Evolutionary conservation across 345 rosid genomes (phyloP).

Genomic region (Durio zibethinus): DNA sequence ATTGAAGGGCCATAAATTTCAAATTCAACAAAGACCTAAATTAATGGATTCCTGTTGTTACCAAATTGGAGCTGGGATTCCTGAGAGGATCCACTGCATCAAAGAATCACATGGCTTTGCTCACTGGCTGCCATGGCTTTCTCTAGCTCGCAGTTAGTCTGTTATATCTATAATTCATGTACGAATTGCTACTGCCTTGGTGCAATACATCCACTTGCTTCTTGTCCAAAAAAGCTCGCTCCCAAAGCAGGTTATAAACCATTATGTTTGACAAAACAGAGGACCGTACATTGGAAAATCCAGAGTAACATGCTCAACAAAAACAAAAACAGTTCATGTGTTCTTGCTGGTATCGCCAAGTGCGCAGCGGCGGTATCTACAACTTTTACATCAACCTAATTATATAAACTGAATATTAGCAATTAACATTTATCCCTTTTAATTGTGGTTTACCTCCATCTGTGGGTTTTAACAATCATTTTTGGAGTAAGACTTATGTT

Average conservation of each 20-base stretch:
- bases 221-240: neutral
- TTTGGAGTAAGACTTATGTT: no score
- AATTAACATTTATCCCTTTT: no score
- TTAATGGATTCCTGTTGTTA: neutral
- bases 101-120: conserved; percentile 7
- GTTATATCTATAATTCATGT: neutral
- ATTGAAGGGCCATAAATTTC: neutral
- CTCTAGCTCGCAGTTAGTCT: neutral
- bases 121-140: neutral
- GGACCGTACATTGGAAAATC: conserved; percentile 10
- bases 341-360: neutral
- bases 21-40: neutral
- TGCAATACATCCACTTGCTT: neutral
- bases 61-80: no score
- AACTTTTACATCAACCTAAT: no score
- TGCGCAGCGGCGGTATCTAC: no score
- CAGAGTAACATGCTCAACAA: neutral
- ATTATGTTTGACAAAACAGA: neutral
- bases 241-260: neutral
- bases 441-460: no score
- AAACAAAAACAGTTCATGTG: no score
- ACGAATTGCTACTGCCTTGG: no score
- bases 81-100: neutral
- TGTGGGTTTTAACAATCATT: no score
- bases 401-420: no score